A percentile compares a stretch with the other conserved stretches of the same genome.
These are phyloP conservation scores for Nephelium lappaceum DNA, from an alignment of 345 rosid genomes.

Conservation along the genomic window DNA sequence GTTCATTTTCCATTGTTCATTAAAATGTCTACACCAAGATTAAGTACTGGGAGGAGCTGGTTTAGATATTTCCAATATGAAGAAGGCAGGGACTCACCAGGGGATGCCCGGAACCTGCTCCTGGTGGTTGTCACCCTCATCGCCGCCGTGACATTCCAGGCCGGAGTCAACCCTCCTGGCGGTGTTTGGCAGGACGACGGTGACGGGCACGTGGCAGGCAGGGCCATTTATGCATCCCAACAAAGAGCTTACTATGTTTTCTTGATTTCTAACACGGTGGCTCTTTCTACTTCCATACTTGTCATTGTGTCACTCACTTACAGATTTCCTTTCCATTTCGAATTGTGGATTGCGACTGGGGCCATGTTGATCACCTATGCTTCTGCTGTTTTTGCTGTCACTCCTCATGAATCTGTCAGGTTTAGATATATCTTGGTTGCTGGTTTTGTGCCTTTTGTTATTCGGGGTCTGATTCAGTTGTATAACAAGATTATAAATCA, in stretches of 20 bases:
- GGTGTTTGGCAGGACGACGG: slow-evolving; percentile 29
- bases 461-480: slow-evolving; percentile 16
- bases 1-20: background rate
- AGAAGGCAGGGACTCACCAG: slow-evolving; percentile 11
- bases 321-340: slow-evolving; percentile 27
- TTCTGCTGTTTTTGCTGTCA: slow-evolving; percentile 30
- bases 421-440: slow-evolving; percentile 20
- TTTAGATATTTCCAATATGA: slow-evolving; percentile 19
- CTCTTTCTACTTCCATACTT: slow-evolving; percentile 24
- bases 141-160: slow-evolving; percentile 23
- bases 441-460: slow-evolving; percentile 17
- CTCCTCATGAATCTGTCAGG: slow-evolving; percentile 20
- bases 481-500: background rate
- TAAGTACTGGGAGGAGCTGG: slow-evolving; percentile 16
- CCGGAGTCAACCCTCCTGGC: slow-evolving; percentile 28
- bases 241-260: slow-evolving; percentile 26
- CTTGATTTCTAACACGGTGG: slow-evolving; percentile 25
- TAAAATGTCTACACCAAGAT: background rate
- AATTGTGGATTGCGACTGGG: slow-evolving; percentile 18
- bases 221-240: slow-evolving; percentile 22
- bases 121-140: slow-evolving; percentile 21
- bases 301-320: slow-evolving; percentile 20
- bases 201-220: background rate
- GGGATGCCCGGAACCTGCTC: slow-evolving; percentile 21
- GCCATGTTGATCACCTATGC: slow-evolving; percentile 30